Base-by-base conservation (phyloP, 108 stramenopile species). In the Nannochloropsis gaditana region DNA sequence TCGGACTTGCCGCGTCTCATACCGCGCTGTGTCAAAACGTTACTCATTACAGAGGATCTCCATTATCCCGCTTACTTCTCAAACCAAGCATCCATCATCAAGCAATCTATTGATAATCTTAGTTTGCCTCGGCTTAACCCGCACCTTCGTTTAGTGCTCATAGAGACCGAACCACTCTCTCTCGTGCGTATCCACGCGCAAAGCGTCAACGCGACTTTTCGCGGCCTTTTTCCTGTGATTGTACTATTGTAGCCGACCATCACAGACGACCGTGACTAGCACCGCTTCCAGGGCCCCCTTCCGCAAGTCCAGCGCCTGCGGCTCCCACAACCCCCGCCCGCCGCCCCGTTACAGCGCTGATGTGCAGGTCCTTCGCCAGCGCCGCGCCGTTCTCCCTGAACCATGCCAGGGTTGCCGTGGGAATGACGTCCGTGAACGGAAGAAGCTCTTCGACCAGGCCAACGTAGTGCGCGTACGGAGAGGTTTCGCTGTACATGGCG, bases 381-480 rank as follows among this genome's bases (percentile, higher is more conserved):
- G 59, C 91, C 45, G 91, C 90, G 44, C 90, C 93, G 88, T 93
- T 93, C 84, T 94, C 93, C 82, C 84, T 91, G 80, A 93, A 80
- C 95, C 95, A 97, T 31, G 95, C 95, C 83, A 95, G 86, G 5
- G 94, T 94, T 5, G 95, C 96, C 45, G 92, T 90, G 17, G 96
- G 96, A 21, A 97, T 89, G 79, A 95, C 90, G 89, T 97, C 96
- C 31, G 95, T 97, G 88, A 97, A 96, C 9, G 96, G 96, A 59
- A 97, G 79, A 19, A 96, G 44, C 87, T 97, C 96, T 86, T 96
- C 96, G 10, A 93, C 73, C 41, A 44, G 59, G 6, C 83, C 86
- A 44, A 86, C 44, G 5, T 44, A 21, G 73, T 86, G 79, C 19
- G 86, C 86, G 73, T 82, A 93, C 42, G 94, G 94, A 45, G 85